These are phyloP conservation scores for Kernera saxatilis DNA, from an alignment of 345 rosid genomes.

Conservation along the genomic window DNA sequence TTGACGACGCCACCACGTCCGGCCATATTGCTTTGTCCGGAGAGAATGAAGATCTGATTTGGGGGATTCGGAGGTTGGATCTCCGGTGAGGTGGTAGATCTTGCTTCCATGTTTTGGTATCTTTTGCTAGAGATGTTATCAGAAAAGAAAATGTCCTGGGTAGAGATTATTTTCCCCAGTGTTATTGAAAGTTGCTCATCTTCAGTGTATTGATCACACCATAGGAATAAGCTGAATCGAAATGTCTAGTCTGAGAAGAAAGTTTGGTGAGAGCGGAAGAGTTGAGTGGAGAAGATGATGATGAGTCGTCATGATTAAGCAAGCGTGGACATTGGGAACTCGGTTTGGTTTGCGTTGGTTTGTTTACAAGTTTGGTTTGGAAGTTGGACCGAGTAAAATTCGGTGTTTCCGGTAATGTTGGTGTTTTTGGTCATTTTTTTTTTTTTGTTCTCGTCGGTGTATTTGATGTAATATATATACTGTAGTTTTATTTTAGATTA, in stretches of 20 bases:
- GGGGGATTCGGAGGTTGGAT: constrained; percentile 1
- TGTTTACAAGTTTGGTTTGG: neutral
- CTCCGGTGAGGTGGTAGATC: neutral
- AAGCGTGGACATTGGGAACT: neutral
- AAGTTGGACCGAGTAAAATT: too few species aligned
- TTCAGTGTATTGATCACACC: neutral
- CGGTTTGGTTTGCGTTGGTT: neutral
- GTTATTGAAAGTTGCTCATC: neutral
- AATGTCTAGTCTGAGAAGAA: neutral
- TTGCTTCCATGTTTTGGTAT: constrained; percentile 15
- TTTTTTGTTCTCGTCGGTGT: too few species aligned
- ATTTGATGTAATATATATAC: too few species aligned
- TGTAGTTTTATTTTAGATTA: too few species aligned
- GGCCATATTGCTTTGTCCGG: constrained; percentile 96
- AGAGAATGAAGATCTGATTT: constrained; percentile 65
- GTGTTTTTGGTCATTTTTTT: too few species aligned
- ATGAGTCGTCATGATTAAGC: too few species aligned
- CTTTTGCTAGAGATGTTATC: neutral
- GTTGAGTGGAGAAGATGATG: neutral
- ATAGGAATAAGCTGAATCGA: neutral
- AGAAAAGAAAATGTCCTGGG: neutral
- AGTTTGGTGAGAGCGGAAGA: neutral
- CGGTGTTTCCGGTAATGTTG: too few species aligned
- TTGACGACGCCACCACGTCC: constrained; percentile 78
- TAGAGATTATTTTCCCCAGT: neutral